phyloP scores from a whole-genome alignment of 75 land plant species.

The Cupressus sempervirens region DNA sequence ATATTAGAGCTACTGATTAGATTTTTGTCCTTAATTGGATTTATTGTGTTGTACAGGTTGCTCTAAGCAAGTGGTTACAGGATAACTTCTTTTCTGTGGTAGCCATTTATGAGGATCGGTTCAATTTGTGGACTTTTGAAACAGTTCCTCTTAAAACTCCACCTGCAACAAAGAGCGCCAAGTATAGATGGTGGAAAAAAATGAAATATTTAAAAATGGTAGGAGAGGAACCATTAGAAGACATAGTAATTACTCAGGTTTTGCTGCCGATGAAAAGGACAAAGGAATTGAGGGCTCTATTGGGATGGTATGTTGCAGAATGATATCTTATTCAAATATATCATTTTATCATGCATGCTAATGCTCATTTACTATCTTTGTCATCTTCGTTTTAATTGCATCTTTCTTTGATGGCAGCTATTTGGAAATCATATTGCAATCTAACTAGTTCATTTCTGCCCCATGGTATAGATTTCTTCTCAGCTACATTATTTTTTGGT shows the following conservation, averaged over 20 bases:
- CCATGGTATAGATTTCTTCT: neutral
- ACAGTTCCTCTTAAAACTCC: conserved; percentile 17
- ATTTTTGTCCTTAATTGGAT: conserved; percentile 4
- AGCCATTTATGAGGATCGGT: conserved; percentile 90
- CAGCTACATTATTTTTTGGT: conserved; percentile 4
- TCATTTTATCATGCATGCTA: neutral
- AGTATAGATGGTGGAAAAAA: conserved; percentile 40
- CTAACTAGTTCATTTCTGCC: neutral
- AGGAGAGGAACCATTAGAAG: conserved; percentile 14
- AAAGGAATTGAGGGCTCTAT: conserved; percentile 65
- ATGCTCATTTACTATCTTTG: neutral
- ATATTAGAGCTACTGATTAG: neutral
- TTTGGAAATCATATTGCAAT: neutral
- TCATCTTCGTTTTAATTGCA: neutral
- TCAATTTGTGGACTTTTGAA: conserved; percentile 58
- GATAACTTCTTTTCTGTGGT: conserved; percentile 69
- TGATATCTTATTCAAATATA: neutral
- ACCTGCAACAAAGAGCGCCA: conserved; percentile 13
- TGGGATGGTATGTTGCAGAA: conserved; percentile 64
- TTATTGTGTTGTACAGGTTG: conserved; percentile 46
- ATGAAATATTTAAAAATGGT: conserved; percentile 20
- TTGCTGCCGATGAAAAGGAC: conserved; percentile 62
- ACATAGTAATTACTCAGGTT: conserved; percentile 29
- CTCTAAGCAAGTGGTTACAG: conserved; percentile 70
- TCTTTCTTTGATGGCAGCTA: neutral